Percentiles rank a stretch among this genome's conserved stretches.
Conservation (phyloP, 208 protist species). For the Jaenimonas drosophilae region DNA sequence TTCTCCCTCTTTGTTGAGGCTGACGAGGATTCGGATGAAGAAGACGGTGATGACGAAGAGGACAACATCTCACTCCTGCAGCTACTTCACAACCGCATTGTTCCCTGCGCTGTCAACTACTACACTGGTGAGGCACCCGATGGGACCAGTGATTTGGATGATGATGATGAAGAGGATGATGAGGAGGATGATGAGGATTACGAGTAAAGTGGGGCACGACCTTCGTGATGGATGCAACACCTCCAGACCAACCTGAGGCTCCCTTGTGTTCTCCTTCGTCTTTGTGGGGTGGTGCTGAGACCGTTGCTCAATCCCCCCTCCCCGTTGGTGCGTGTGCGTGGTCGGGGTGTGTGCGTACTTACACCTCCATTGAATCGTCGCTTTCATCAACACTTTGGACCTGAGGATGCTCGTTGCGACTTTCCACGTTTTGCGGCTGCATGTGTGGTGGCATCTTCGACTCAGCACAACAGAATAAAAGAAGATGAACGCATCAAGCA, state of each 20-base stretch:
- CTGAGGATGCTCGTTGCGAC: no score
- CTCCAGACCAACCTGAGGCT: no score
- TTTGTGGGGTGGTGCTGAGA: neutral
- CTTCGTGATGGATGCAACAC: neutral
- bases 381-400: no score
- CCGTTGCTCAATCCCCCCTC: no score
- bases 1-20: conserved; percentile 67
- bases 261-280: neutral
- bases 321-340: conserved; percentile 8
- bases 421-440: no score
- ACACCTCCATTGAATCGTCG: no score
- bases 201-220: conserved; percentile 2
- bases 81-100: conserved; percentile 52
- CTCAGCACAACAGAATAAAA: no score
- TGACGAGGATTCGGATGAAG: conserved; percentile 12
- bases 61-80: conserved; percentile 26
- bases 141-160: conserved; percentile 54
- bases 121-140: conserved; percentile 85
- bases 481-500: no score
- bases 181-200: conserved; percentile 65
- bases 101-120: conserved; percentile 68
- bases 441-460: no score
- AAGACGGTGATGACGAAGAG: conserved; percentile 38
- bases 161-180: conserved; percentile 59
- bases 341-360: no score